Evolutionary conservation across 192 early-diverging fungal species (phyloP).

Genomic region (Ambispora gerdemannii): DNA sequence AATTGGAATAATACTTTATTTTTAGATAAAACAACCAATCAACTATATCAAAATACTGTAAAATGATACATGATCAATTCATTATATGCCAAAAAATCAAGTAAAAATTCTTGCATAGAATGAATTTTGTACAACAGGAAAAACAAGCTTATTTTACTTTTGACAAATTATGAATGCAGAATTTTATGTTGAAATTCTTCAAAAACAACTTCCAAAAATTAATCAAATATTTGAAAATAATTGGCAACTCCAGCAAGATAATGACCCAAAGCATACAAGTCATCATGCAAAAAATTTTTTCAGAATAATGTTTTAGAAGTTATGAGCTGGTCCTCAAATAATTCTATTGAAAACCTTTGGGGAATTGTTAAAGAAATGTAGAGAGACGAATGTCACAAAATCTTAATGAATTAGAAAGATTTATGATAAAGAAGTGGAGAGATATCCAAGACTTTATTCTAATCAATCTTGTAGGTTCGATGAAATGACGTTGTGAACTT

Average conservation of each 20-base stretch:
- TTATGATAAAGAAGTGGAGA: background rate
- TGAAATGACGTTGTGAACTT: too few relatives aligned
- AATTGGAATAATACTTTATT: too few relatives aligned
- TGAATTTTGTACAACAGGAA: too few relatives aligned
- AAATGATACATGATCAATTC: background rate
- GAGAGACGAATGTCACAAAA: conserved; percentile 18
- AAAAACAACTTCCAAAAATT: conserved; percentile 4
- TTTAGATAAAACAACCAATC: conserved; percentile 1
- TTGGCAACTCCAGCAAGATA: conserved; percentile 1
- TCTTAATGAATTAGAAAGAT: conserved; percentile 3
- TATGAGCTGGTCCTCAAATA: conserved; percentile 6
- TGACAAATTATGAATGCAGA: too few relatives aligned
- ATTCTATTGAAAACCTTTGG: too few relatives aligned
- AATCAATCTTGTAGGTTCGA: background rate
- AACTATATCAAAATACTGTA: background rate
- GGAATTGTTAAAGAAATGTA: too few relatives aligned
- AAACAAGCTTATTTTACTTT: too few relatives aligned
- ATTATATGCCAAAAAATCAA: too few relatives aligned
- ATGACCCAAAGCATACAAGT: conserved; percentile 19
- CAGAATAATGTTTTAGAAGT: conserved; percentile 10
- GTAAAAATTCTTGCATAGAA: conserved; percentile 10
- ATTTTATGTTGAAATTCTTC: conserved; percentile 14
- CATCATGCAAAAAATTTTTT: background rate
- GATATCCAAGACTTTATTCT: background rate
- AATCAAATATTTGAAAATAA: background rate